Base-by-base conservation (phyloP, 148 eudicot species). In the Cornus controversa region DNA sequence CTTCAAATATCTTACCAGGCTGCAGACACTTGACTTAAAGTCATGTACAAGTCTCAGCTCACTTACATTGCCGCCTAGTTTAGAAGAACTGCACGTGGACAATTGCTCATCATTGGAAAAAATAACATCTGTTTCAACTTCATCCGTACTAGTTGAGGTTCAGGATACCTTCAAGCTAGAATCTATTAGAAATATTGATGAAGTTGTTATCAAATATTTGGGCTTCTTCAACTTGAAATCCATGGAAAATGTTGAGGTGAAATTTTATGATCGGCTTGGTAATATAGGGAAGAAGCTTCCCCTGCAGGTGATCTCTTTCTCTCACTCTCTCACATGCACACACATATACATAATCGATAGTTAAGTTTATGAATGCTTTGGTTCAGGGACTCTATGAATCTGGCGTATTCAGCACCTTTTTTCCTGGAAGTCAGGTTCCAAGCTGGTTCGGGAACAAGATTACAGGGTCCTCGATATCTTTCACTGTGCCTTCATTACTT, bases 251-350 rank as follows among this genome's bases (percentile, higher is more conserved):
- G 24, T 75, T 66, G 78, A 75, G 78, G 40, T 75, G 37, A 24
- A 23, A 65, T 27, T 75, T 58, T 8, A 0, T 20, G 66, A 42
- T 50, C 10, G 15, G 0, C 9, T 37, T 15, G 20, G 15, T 1
- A 5, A 5, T 5, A 34, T 10, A n/a, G 7, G 10, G 11, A 37
- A 65, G 54, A 62, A 10, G 10, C 22, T 28, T 64, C 42, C 78
- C 10, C 18, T 66, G 10, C 71, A 45, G 78, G 78, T 75, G 34
- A 57, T 63, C 58, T 63, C 57, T 66, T 18, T 75, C 60, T 75
- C 40, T 75, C 58, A 26, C 23, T 18, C 29, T 36, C 31, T 13
- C 18, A 10, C 18, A 42, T 7, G 5, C 34, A 23, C 15, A 26
- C 31, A 9, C 23, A 15, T n/a, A 37, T 6, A n/a, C 23, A 11